Evolutionary conservation across 306 rosid species (phyloP).

Genomic region (Mimosa bimucronata): DNA sequence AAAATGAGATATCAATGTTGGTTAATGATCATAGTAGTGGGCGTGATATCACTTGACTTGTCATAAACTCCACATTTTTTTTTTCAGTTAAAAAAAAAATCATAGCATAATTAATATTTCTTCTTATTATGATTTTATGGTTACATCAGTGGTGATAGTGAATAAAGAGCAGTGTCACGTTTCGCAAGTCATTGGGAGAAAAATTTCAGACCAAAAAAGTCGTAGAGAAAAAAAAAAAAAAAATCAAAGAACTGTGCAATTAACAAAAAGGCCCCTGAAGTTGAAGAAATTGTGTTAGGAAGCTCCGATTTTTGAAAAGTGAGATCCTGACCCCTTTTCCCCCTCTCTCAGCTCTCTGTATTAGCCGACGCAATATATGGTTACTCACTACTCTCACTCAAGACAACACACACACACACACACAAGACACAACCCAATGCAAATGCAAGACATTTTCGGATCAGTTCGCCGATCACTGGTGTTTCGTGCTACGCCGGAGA

Average conservation of each 20-base stretch:
- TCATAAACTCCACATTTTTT: too few species aligned
- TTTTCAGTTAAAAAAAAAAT: too few species aligned
- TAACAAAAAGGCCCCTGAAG: slow-evolving; percentile 28
- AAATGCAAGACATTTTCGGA: slow-evolving; percentile 94
- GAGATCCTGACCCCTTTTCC: slow-evolving; percentile 50
- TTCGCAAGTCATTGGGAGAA: too few species aligned
- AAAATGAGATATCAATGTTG: background rate
- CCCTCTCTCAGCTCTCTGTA: slow-evolving; percentile 44
- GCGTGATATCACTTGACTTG: background rate
- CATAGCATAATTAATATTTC: too few species aligned
- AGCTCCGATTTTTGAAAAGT: slow-evolving; percentile 54
- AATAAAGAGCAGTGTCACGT: too few species aligned
- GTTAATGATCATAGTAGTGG: background rate
- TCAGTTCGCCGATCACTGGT: slow-evolving; percentile 98
- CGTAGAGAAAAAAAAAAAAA: too few species aligned
- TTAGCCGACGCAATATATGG: slow-evolving; percentile 41
- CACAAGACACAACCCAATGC: background rate
- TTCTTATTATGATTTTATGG: too few species aligned
- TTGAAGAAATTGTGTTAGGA: background rate
- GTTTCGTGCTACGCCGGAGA: slow-evolving; percentile 73
- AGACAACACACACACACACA: background rate
- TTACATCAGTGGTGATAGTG: too few species aligned
- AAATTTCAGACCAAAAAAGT: too few species aligned
- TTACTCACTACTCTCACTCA: slow-evolving; percentile 2
- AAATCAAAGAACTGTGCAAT: background rate